Evolutionary conservation across 371 early-diverging fungal genomes (phyloP).

Genomic region (Haplosporangium sp.): DNA sequence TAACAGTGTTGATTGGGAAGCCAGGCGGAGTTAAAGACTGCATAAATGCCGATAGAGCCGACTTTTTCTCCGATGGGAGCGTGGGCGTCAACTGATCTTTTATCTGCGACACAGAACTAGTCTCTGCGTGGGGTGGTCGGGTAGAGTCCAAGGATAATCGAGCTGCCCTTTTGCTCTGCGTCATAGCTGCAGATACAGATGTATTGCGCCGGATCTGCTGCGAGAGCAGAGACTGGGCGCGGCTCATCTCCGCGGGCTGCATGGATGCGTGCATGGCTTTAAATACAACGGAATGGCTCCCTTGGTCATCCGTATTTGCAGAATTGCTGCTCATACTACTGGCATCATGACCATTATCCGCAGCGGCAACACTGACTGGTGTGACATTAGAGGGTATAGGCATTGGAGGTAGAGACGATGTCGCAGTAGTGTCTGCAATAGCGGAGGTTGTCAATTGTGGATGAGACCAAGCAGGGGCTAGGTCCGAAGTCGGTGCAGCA

Average conservation of each 20-base stretch:
- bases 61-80: slow-evolving; percentile 20
- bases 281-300: background rate
- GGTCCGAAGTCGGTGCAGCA: background rate
- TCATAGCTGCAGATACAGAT: background rate
- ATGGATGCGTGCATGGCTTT: background rate
- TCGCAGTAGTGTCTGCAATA: too few species aligned
- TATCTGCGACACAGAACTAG: background rate
- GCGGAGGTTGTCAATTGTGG: too few species aligned
- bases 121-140: slow-evolving; percentile 1
- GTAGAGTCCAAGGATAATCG: slow-evolving; percentile 14
- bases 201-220: slow-evolving; percentile 29
- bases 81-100: slow-evolving; percentile 17
- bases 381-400: background rate
- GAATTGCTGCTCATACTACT: too few species aligned
- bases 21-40: slow-evolving; percentile 20
- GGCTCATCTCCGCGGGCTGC: slow-evolving; percentile 14
- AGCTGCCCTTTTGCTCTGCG: background rate
- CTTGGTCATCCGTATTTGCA: background rate
- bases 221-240: slow-evolving; percentile 26
- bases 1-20: slow-evolving; percentile 5
- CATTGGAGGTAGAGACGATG: too few species aligned
- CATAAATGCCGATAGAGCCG: slow-evolving; percentile 9
- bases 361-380: background rate
- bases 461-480: background rate
- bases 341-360: background rate